Percentiles rank a stretch among this genome's conserved stretches.
These are phyloP conservation scores for Oryza glaberrima DNA, from an alignment of 176 grass and related monocot genomes.

Conservation along the genomic window DNA sequence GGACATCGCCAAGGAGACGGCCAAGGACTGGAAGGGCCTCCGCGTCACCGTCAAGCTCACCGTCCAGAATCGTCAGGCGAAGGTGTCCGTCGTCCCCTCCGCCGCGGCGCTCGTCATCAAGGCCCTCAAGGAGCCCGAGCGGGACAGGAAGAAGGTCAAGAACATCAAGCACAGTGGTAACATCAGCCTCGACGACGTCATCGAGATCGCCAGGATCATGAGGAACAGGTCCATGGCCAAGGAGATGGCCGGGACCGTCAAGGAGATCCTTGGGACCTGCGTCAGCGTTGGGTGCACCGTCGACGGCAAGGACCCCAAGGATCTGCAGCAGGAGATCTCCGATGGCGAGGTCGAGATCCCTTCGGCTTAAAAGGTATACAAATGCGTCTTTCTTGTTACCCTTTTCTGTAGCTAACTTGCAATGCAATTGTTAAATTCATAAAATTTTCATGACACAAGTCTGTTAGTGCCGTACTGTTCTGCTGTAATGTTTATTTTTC, in stretches of 20 bases:
- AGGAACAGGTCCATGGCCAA: constrained; percentile 77
- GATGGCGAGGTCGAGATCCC: constrained; percentile 86
- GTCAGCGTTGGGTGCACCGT: constrained; percentile 84
- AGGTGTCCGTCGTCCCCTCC: constrained; percentile 88
- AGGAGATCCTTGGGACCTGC: constrained; percentile 84
- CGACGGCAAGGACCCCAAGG: constrained; percentile 86
- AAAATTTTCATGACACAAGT: neutral
- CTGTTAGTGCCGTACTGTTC: neutral
- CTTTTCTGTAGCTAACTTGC: neutral
- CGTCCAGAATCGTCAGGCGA: constrained; percentile 90
- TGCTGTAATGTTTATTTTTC: neutral
- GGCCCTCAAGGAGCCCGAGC: constrained; percentile 82
- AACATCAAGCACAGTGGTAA: constrained; percentile 86
- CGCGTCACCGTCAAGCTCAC: constrained; percentile 97
- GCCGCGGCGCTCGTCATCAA: constrained; percentile 87
- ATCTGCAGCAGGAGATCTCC: constrained; percentile 73
- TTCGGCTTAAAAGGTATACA: constrained; percentile 47
- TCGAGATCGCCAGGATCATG: constrained; percentile 76
- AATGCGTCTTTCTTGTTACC: neutral
- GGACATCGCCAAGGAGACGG: constrained; percentile 98
- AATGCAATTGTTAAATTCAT: neutral
- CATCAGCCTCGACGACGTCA: constrained; percentile 79
- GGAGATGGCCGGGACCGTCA: constrained; percentile 69
- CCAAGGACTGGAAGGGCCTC: constrained; percentile 95
- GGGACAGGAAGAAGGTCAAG: constrained; percentile 82